Evolutionary conservation across 306 rosid genomes (phyloP), one percentile per base, ranked within the genome.

Genomic region (Fragaria ananassa): DNA sequence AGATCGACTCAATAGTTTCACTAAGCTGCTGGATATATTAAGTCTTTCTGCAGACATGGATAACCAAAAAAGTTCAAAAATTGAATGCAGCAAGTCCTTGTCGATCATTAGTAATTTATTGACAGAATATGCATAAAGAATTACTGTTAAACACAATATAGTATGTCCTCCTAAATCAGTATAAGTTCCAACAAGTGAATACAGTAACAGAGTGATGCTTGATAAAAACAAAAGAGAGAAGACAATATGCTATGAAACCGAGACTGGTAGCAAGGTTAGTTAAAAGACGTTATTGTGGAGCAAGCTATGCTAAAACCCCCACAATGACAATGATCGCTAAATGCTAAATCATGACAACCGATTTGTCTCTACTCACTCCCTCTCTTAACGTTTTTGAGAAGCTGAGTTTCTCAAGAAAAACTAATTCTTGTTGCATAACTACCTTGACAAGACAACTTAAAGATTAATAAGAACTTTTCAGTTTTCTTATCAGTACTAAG

Each of bases 341-440:
- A 27, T 13, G 41, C 39, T 61, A 61, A 61, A 61, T 19, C 67
- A 27, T 29, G 34, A 58, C 5, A 61, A 27, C 39, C 10, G 29
- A 13, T 2, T 25, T 61, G n/a, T 61, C 67, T 61, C 1, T 2
- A 4, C 66, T 61, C 5, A 1, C 39, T 61, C 3, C 15, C 66
- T 11, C n/a, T 25, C 35, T 60, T 12, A 4, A 23, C 65, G 15
- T 23, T 25, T 10, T 27, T 60, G 10, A 13, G 67, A 27, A 61
- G 67, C 67, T 61, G 41, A 61, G 41, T 29, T 61, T 61, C 67
- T 61, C 67, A 61, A 61, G 67, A 61, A 13, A 29, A 61, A 60
- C 41, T 39, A 61, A 61, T 27, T 34, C 46, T 17, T 64, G 69
- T 63, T 64, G 45, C 25, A 34, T 64, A 64, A 64, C 44, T 64